These are phyloP conservation scores for Pichia phayaonensis DNA, from an alignment of 805 yeast genomes.

Conservation along the genomic window DNA sequence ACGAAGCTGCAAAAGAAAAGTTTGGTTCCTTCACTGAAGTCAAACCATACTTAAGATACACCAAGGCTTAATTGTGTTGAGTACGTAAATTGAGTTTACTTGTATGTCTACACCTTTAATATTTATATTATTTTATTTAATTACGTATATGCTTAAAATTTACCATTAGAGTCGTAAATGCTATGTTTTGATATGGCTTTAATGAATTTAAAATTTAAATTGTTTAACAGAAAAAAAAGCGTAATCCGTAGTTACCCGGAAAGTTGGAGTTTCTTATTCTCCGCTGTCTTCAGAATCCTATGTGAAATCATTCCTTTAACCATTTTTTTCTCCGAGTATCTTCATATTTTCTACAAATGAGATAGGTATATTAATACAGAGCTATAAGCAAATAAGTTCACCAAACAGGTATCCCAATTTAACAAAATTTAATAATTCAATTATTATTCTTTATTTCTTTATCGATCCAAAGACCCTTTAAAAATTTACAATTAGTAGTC, in stretches of 20 bases:
- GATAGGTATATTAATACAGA: no score
- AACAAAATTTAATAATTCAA: not conserved
- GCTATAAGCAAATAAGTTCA: not conserved
- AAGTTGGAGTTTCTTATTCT: not conserved
- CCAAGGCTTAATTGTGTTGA: conserved; percentile 21
- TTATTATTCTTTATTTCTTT: no score
- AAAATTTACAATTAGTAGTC: not conserved
- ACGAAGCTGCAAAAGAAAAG: conserved; percentile 71
- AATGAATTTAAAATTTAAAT: no score
- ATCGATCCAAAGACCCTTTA: not conserved
- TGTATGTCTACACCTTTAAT: not conserved
- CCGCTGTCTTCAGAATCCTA: not conserved
- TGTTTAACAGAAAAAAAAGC: no score
- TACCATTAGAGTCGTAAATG: not conserved
- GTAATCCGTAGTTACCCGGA: not conserved
- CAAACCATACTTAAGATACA: conserved; percentile 84
- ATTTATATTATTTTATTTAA: not conserved
- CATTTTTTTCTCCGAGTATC: not conserved
- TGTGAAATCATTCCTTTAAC: no score
- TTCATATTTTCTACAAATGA: no score
- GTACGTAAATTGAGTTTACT: not conserved
- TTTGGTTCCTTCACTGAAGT: conserved; percentile 81
- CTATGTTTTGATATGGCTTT: no score
- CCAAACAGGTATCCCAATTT: not conserved
- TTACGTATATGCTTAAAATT: not conserved